These are phyloP conservation scores for Murraya koenigii DNA, from an alignment of 345 rosid species.

Conservation along the genomic window DNA sequence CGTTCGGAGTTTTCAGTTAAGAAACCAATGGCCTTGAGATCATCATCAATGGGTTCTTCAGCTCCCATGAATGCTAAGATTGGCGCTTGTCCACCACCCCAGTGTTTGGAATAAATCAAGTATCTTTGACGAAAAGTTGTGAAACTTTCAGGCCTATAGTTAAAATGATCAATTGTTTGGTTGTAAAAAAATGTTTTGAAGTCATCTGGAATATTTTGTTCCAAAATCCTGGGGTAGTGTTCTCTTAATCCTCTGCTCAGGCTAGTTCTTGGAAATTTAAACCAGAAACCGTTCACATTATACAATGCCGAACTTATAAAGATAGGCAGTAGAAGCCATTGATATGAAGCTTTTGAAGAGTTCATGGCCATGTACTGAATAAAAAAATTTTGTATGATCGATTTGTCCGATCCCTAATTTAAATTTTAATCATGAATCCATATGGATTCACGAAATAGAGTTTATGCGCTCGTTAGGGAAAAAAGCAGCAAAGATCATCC, in stretches of 20 bases:
- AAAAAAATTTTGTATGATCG: too few species aligned
- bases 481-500: too few species aligned
- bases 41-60: slow-evolving; percentile 10
- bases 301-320: neutral
- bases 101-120: slow-evolving; percentile 16
- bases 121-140: slow-evolving; percentile 22
- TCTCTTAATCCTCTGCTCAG: neutral
- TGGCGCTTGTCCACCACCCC: slow-evolving; percentile 18
- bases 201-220: too few species aligned
- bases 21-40: neutral
- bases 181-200: slow-evolving; percentile 8
- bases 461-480: too few species aligned
- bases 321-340: neutral
- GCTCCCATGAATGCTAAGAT: slow-evolving; percentile 20
- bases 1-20: slow-evolving; percentile 13
- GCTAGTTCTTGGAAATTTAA: neutral
- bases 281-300: neutral
- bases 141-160: slow-evolving; percentile 24
- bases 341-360: neutral
- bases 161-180: slow-evolving; percentile 39
- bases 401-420: too few species aligned
- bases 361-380: neutral
- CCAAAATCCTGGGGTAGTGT: too few species aligned
- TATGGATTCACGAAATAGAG: too few species aligned
- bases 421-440: too few species aligned